These are phyloP conservation scores for Ambrosiella beaveri DNA, from an alignment of 2,329 filamentous ascomycete species.

Conservation along the genomic window DNA sequence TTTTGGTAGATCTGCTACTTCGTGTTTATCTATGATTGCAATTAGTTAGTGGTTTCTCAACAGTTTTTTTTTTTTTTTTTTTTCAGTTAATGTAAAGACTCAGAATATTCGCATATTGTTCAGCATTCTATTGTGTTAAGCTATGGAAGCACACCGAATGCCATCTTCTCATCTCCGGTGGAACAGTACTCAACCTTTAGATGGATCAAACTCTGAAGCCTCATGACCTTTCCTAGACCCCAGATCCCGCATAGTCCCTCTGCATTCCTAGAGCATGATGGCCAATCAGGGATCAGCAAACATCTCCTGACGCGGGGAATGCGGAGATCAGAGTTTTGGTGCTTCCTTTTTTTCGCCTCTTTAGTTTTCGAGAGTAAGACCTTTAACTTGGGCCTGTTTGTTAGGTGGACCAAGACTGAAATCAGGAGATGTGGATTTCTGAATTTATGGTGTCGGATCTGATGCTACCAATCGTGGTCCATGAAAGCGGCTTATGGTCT, in stretches of 20 bases:
- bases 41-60: background rate
- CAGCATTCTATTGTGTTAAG: background rate
- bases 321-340: background rate
- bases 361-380: background rate
- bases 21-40: no score
- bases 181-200: background rate
- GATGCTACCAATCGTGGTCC: background rate
- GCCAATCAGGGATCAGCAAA: slow-evolving; percentile 6
- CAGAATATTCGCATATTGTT: background rate
- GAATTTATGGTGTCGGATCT: background rate
- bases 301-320: slow-evolving; percentile 9
- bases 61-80: background rate
- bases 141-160: no score
- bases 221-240: slow-evolving; percentile 8
- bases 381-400: background rate
- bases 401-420: background rate
- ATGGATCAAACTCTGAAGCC: slow-evolving; percentile 7
- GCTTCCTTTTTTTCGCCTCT: background rate
- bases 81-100: no score
- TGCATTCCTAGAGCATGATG: background rate
- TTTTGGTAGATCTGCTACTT: no score
- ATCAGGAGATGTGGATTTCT: background rate
- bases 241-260: slow-evolving; percentile 1
- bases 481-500: no score
- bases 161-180: background rate